phyloP scores from a whole-genome alignment of 202 grass and related monocot genomes.

The Hordeum pubiflorum region DNA sequence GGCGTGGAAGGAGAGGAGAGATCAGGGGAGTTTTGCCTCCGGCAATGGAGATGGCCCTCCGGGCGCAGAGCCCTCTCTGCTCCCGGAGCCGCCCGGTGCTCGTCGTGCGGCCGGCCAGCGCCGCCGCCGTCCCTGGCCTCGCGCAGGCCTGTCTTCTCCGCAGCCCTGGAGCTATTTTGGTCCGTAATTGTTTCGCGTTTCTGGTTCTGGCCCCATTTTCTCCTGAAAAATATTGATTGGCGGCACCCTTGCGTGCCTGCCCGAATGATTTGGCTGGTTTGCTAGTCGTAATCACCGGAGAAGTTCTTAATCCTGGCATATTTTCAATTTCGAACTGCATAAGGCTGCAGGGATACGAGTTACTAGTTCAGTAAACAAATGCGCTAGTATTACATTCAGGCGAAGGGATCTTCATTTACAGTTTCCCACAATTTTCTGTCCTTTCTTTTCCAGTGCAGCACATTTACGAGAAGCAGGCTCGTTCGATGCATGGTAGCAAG shows the following conservation, averaged over 20 bases:
- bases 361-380: neutral
- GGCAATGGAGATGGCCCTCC: slow-evolving; percentile 51
- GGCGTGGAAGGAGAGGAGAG: neutral
- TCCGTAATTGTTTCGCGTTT: neutral
- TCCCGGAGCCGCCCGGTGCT: slow-evolving; percentile 22
- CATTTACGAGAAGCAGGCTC: slow-evolving; percentile 40
- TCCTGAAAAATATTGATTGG: too few species aligned
- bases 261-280: neutral
- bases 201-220: neutral
- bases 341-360: too few species aligned
- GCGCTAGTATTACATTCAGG: neutral
- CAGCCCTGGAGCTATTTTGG: neutral
- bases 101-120: slow-evolving; percentile 16
- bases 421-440: neutral
- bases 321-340: too few species aligned
- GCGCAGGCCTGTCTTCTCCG: slow-evolving; percentile 9
- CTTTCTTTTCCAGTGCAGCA: slow-evolving; percentile 15
- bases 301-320: too few species aligned
- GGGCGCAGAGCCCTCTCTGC: slow-evolving; percentile 40
- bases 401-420: neutral
- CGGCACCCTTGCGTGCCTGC: neutral
- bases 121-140: slow-evolving; percentile 1
- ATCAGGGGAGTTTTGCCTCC: neutral
- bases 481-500: slow-evolving; percentile 46
- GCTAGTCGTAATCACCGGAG: neutral